A percentile compares a stretch with the other conserved stretches of the same genome.
phyloP scores from a whole-genome alignment of 441 rosid species.

The Aleurites moluccanus region DNA sequence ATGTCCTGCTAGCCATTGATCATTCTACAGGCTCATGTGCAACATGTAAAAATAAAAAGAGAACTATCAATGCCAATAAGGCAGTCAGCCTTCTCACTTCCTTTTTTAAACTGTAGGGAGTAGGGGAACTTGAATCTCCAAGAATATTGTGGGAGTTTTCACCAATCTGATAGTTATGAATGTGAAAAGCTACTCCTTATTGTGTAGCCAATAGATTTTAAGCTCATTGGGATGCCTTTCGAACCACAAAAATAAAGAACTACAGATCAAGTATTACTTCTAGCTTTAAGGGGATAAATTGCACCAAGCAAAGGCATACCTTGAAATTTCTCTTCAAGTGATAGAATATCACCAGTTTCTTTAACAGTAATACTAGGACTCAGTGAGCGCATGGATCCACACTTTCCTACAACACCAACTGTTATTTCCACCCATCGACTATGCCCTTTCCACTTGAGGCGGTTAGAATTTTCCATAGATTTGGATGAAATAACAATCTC shows the following conservation, averaged over 20 bases:
- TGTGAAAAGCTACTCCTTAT: too few relatives aligned
- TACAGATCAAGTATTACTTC: background rate
- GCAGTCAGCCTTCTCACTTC: too few relatives aligned
- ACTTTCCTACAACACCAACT: slow-evolving; percentile 78
- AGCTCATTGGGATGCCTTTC: too few relatives aligned
- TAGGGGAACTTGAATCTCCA: too few relatives aligned
- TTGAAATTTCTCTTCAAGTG: slow-evolving; percentile 98
- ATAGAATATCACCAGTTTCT: slow-evolving; percentile 86
- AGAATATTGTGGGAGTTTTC: too few relatives aligned
- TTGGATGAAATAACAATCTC: slow-evolving; percentile 72
- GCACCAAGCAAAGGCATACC: slow-evolving; percentile 38
- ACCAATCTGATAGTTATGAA: too few relatives aligned
- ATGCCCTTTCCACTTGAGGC: slow-evolving; percentile 68
- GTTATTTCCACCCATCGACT: slow-evolving; percentile 92
- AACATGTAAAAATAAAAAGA: background rate
- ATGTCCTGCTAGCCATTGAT: background rate
- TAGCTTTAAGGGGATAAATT: background rate
- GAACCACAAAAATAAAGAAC: too few relatives aligned
- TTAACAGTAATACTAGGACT: slow-evolving; percentile 92
- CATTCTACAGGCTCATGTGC: background rate
- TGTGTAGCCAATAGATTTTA: too few relatives aligned
- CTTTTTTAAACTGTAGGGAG: too few relatives aligned
- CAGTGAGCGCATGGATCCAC: slow-evolving; percentile 77
- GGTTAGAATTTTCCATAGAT: slow-evolving; percentile 35
- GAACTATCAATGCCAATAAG: background rate